Conservation (phyloP, 768 basidiomycete genomes). For the Pulveroboletus frians region DNA sequence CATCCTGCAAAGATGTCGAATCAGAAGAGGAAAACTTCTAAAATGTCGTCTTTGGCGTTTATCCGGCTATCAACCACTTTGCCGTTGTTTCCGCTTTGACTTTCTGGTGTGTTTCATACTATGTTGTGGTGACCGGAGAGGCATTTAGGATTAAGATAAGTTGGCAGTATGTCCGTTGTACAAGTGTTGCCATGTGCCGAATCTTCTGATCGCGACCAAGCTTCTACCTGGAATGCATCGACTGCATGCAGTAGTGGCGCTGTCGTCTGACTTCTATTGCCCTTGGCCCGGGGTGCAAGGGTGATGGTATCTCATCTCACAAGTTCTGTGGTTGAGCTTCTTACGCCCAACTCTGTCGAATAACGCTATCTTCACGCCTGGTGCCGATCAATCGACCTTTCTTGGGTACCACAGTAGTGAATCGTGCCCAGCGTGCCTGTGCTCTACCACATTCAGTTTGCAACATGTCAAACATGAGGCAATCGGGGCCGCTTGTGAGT, state of each 20-base stretch:
- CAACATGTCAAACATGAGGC: conserved; percentile 16
- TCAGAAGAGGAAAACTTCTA: too few species aligned
- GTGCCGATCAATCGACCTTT: not conserved
- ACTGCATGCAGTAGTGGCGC: not conserved
- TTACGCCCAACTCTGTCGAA: not conserved
- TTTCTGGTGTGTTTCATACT: not conserved
- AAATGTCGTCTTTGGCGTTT: not conserved
- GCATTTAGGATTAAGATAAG: too few species aligned
- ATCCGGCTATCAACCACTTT: too few species aligned
- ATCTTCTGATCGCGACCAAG: too few species aligned
- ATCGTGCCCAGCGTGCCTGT: not conserved
- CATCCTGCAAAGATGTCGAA: too few species aligned
- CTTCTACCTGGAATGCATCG: not conserved
- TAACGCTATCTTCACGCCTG: too few species aligned
- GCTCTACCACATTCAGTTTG: not conserved
- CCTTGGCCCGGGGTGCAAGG: conserved; percentile 9
- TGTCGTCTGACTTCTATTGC: not conserved
- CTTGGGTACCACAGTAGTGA: too few species aligned
- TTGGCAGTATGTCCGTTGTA: not conserved
- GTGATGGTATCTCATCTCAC: not conserved
- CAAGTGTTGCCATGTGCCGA: not conserved
- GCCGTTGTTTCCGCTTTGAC: too few species aligned
- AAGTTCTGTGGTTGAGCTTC: not conserved
- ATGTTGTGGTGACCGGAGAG: not conserved
- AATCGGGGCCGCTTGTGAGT: not conserved